Percentiles rank a stretch among this genome's conserved stretches.
These are phyloP conservation scores for Zalerion maritima DNA, from an alignment of 495 filamentous ascomycete species.

Conservation along the genomic window DNA sequence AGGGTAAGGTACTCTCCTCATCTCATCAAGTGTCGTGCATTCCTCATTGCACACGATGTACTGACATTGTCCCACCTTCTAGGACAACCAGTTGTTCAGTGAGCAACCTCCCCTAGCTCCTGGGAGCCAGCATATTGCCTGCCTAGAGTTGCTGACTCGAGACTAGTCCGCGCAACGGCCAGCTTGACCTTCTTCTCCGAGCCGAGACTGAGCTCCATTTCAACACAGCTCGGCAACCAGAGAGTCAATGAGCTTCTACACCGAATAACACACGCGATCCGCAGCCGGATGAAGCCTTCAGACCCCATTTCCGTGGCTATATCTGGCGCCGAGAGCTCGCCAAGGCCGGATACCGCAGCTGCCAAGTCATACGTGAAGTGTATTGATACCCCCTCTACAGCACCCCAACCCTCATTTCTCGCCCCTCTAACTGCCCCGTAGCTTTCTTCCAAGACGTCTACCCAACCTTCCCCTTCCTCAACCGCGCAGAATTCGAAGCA, in stretches of 20 bases:
- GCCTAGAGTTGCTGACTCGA: constrained; percentile 14
- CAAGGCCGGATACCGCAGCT: too few relatives aligned
- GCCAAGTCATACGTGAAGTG: too few relatives aligned
- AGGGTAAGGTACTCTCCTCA: too few relatives aligned
- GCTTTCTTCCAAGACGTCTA: constrained; percentile 24
- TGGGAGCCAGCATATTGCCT: constrained; percentile 2
- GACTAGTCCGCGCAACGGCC: too few relatives aligned
- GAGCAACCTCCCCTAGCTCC: constrained; percentile 1
- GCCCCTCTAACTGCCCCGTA: constrained; percentile 7
- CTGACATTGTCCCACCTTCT: constrained; percentile 7
- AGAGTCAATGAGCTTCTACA: constrained; percentile 15
- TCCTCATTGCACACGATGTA: too few relatives aligned
- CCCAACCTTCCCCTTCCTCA: constrained; percentile 21
- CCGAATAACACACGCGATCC: constrained; percentile 12
- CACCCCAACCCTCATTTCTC: constrained; percentile 2
- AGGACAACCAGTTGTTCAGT: constrained; percentile 12
- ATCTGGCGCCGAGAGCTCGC: too few relatives aligned
- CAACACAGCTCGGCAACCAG: constrained; percentile 16
- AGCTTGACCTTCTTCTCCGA: constrained; percentile 25
- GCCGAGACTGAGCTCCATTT: constrained; percentile 16
- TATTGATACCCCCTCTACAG: constrained; percentile 2
- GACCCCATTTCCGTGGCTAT: neutral
- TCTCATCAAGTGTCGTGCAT: too few relatives aligned
- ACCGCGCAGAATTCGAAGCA: constrained; percentile 16
- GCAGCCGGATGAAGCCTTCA: constrained; percentile 6